A percentile compares a stretch with the other conserved stretches of the same genome.
Conservation (phyloP, 192 early-diverging fungal species). For the Coemansia sp. region DNA sequence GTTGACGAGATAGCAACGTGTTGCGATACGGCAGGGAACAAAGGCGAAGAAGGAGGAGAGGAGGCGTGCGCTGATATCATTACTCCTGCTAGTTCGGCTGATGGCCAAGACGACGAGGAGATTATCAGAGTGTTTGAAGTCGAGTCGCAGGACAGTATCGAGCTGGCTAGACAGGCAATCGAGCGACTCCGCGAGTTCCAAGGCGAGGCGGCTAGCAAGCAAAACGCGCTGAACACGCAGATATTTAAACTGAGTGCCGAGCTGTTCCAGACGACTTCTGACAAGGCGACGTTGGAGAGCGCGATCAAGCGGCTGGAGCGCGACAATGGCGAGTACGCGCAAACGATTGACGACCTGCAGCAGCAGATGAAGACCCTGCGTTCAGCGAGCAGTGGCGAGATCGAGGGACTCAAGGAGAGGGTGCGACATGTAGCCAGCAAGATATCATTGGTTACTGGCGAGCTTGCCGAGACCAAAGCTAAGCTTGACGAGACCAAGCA, state of each 20-base stretch:
- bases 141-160: not conserved
- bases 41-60: not conserved
- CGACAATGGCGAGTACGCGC: slow-evolving; percentile 2
- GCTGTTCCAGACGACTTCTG: slow-evolving; percentile 6
- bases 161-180: not conserved
- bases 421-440: slow-evolving; percentile 10
- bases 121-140: not conserved
- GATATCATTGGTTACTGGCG: not conserved
- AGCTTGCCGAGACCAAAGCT: not conserved
- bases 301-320: slow-evolving; percentile 2
- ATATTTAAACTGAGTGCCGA: slow-evolving; percentile 19
- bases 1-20: slow-evolving; percentile 17
- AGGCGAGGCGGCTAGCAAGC: not conserved
- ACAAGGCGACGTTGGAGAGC: not conserved
- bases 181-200: not conserved
- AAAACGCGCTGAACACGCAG: slow-evolving; percentile 20
- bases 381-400: not conserved
- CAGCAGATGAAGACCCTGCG: not conserved
- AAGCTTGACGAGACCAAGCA: slow-evolving; percentile 2
- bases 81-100: not conserved
- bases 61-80: not conserved
- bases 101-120: not conserved
- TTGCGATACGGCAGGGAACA: not conserved
- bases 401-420: slow-evolving; percentile 1
- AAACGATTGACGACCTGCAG: slow-evolving; percentile 13